Evolutionary conservation across 495 filamentous ascomycete species (phyloP).

Genomic region (Penicillium ucsense): DNA sequence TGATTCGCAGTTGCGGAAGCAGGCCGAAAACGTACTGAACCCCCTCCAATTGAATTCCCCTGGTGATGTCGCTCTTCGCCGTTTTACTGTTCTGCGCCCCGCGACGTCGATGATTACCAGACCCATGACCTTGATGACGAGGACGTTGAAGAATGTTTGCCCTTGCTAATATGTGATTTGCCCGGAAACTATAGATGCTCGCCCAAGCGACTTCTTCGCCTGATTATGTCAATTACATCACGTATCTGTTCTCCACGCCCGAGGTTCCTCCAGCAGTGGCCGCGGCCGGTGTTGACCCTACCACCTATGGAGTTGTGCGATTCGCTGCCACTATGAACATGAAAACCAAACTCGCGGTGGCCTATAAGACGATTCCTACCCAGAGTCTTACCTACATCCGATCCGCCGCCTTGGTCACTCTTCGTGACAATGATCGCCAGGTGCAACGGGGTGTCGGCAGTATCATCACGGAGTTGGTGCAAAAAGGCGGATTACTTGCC

Average conservation of each 20-base stretch:
- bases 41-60: slow-evolving; percentile 3
- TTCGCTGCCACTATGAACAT: slow-evolving; percentile 85
- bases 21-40: slow-evolving; percentile 48
- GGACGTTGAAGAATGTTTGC: not conserved
- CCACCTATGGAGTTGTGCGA: slow-evolving; percentile 64
- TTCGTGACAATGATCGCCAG: slow-evolving; percentile 72
- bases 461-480: slow-evolving; percentile 90
- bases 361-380: slow-evolving; percentile 61
- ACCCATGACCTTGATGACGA: not conserved
- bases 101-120: not conserved
- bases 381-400: slow-evolving; percentile 63
- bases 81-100: not conserved
- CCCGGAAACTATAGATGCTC: slow-evolving; percentile 61
- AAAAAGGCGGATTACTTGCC: slow-evolving; percentile 70
- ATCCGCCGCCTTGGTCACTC: slow-evolving; percentile 61
- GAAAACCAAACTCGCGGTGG: slow-evolving; percentile 78
- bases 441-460: slow-evolving; percentile 85
- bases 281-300: slow-evolving; percentile 42
- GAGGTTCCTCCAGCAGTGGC: slow-evolving; percentile 47
- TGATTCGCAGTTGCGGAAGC: slow-evolving; percentile 67
- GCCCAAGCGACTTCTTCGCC: slow-evolving; percentile 80
- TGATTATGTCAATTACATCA: slow-evolving; percentile 94
- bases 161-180: not conserved
- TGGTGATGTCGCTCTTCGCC: not conserved
- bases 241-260: slow-evolving; percentile 73